A percentile compares a stretch with the other conserved stretches of the same genome.
These are phyloP conservation scores for Talaromyces ruber DNA, from an alignment of 495 filamentous ascomycete species.

Conservation along the genomic window DNA sequence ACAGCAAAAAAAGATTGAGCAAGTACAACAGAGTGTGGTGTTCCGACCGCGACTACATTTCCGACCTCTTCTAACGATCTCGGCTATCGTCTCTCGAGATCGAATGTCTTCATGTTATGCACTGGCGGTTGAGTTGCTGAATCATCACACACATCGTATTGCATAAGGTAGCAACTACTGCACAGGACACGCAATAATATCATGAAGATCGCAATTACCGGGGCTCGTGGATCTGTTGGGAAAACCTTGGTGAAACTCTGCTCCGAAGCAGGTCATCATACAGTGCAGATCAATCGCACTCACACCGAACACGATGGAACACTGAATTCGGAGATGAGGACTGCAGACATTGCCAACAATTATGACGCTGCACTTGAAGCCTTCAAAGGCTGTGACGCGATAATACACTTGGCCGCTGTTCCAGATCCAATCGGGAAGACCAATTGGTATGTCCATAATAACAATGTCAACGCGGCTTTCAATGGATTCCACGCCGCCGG, in stretches of 20 bases:
- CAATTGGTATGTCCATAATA: slow-evolving; percentile 13
- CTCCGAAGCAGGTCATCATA: slow-evolving; percentile 9
- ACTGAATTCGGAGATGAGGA: slow-evolving; percentile 6
- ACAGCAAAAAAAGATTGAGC: background rate
- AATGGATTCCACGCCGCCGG: slow-evolving; percentile 13
- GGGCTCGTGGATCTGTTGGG: slow-evolving; percentile 14
- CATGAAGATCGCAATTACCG: slow-evolving; percentile 17
- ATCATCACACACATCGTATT: background rate
- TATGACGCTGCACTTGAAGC: slow-evolving; percentile 11
- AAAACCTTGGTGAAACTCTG: slow-evolving; percentile 7
- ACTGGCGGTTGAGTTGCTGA: background rate
- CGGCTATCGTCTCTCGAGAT: background rate
- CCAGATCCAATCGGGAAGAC: slow-evolving; percentile 12
- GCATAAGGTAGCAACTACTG: background rate
- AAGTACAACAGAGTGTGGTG: background rate
- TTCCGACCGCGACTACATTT: background rate
- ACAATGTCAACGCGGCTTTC: slow-evolving; percentile 14
- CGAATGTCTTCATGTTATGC: background rate
- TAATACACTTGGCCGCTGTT: slow-evolving; percentile 15
- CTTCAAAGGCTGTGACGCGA: slow-evolving; percentile 12
- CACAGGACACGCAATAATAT: background rate
- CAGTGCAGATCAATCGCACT: slow-evolving; percentile 14
- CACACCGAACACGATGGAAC: slow-evolving; percentile 3
- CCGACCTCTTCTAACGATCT: background rate
- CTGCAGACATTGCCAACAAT: slow-evolving; percentile 12